Conservation (phyloP, 129 eudicot genomes). For the Rutidosis leptorrhynchoides region DNA sequence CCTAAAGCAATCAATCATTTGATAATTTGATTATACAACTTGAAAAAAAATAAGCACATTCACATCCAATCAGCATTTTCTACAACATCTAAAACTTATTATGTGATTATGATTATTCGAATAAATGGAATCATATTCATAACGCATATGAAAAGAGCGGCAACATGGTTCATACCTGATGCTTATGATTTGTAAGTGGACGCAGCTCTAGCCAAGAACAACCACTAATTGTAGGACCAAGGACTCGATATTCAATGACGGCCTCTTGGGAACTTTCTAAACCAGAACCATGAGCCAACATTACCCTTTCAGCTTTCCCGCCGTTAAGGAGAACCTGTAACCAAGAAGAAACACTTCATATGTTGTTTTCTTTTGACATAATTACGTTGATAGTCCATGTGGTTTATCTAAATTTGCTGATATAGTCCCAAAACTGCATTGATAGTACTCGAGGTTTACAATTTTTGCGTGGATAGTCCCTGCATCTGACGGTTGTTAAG, state of each 20-base stretch:
- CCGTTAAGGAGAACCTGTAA: constrained; percentile 70
- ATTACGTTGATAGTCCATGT: not conserved
- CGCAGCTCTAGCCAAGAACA: constrained; percentile 92
- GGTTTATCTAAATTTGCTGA: too few relatives aligned
- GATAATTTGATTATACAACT: not conserved
- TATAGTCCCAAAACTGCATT: too few relatives aligned
- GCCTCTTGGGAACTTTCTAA: constrained; percentile 86
- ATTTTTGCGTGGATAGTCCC: too few relatives aligned
- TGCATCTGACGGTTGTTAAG: too few relatives aligned
- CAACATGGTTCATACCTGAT: constrained; percentile 56
- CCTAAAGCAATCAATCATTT: not conserved
- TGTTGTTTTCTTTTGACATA: not conserved
- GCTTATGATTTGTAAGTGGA: constrained; percentile 76
- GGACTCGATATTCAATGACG: constrained; percentile 79
- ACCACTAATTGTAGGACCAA: constrained; percentile 87
- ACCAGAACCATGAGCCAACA: constrained; percentile 60
- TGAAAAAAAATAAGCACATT: not conserved
- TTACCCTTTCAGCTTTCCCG: constrained; percentile 80
- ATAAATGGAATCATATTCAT: not conserved
- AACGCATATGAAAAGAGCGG: constrained; percentile 1
- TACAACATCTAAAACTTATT: not conserved
- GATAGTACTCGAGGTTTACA: too few relatives aligned
- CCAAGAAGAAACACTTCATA: not conserved
- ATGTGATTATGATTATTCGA: not conserved
- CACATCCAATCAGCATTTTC: not conserved